phyloP scores from a whole-genome alignment of 2,329 filamentous ascomycete genomes.

The Aspergillus tubingensis region DNA sequence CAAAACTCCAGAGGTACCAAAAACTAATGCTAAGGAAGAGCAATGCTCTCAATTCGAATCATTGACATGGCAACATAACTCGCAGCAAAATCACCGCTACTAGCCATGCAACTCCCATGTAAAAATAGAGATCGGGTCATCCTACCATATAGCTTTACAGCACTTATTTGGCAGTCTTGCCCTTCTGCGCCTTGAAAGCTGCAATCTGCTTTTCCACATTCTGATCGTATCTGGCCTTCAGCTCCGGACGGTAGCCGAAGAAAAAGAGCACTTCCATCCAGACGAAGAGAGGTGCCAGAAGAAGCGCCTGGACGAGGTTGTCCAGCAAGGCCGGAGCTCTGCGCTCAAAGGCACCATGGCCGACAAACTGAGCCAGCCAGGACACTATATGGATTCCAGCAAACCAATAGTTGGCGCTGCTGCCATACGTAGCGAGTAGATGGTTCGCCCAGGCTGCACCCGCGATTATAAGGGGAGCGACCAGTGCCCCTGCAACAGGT shows the following conservation, averaged over 20 bases:
- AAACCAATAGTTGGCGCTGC: conserved; percentile 64
- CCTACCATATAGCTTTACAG: background rate
- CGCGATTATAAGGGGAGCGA: conserved; percentile 74
- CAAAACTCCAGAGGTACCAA: background rate
- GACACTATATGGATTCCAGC: conserved; percentile 69
- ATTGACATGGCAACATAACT: background rate
- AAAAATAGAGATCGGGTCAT: background rate
- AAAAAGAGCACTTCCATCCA: conserved; percentile 94
- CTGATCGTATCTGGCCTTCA: conserved; percentile 78
- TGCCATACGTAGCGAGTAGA: conserved; percentile 65
- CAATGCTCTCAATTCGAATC: background rate
- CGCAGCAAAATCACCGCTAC: background rate
- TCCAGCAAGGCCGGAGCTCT: conserved; percentile 86
- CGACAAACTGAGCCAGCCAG: conserved; percentile 89
- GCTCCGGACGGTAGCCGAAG: conserved; percentile 84
- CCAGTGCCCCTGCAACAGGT: conserved; percentile 79
- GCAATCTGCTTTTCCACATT: conserved; percentile 74
- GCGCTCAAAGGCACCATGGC: conserved; percentile 85
- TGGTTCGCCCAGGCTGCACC: conserved; percentile 76
- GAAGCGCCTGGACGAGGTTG: conserved; percentile 87
- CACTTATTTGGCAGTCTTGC: conserved; percentile 25
- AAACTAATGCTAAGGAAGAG: background rate
- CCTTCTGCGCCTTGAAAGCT: conserved; percentile 67
- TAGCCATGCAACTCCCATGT: background rate
- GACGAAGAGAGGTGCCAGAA: conserved; percentile 92